Evolutionary conservation across 352 stramenopile genomes (phyloP).

Genomic region (Phytophthora syringae): DNA sequence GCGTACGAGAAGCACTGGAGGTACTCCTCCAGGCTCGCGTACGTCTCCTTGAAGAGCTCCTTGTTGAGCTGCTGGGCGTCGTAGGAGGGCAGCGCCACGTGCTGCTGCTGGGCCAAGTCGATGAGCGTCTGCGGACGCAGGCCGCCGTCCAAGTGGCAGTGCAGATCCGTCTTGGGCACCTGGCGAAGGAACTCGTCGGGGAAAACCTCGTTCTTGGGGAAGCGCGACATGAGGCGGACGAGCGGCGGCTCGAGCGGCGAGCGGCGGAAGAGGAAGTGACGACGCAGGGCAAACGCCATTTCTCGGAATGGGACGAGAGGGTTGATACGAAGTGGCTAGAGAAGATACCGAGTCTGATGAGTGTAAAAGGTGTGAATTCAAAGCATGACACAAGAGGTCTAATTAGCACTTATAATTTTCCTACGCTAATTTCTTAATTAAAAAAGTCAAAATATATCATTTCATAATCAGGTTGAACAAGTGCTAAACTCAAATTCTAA

Average conservation of each 20-base stretch:
- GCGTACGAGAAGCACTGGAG: slow-evolving; percentile 86
- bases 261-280: slow-evolving; percentile 25
- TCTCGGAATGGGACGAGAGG: neutral
- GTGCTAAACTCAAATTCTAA: neutral
- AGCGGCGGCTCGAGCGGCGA: neutral
- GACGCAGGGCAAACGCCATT: slow-evolving; percentile 3
- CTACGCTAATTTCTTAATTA: no score
- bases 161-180: slow-evolving; percentile 85
- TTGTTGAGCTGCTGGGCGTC: slow-evolving; percentile 60
- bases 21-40: slow-evolving; percentile 85
- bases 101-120: slow-evolving; percentile 76
- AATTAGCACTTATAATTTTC: no score
- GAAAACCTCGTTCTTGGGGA: slow-evolving; percentile 64
- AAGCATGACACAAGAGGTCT: no score
- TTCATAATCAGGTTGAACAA: slow-evolving; percentile 17
- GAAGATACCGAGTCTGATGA: no score
- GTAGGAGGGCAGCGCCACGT: slow-evolving; percentile 79
- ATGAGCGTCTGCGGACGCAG: slow-evolving; percentile 85
- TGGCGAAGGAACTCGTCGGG: slow-evolving; percentile 74
- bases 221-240: slow-evolving; percentile 27
- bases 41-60: slow-evolving; percentile 84
- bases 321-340: no score
- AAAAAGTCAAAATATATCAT: no score
- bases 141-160: slow-evolving; percentile 89
- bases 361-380: no score